phyloP scores from a whole-genome alignment of 768 basidiomycete genomes.

The Serendipita sp. region DNA sequence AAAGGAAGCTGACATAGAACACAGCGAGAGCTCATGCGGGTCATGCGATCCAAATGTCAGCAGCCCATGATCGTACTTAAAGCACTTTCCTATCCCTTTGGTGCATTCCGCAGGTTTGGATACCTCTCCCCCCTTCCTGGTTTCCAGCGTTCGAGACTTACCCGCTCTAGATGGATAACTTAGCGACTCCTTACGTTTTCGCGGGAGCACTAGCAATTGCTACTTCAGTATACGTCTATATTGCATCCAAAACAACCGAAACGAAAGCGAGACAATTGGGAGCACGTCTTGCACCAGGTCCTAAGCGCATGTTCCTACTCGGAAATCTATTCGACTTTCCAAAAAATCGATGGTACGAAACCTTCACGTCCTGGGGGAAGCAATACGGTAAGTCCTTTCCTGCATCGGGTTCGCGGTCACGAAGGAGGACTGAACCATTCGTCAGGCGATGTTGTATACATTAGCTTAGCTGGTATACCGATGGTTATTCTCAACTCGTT shows the following conservation, averaged over 20 bases:
- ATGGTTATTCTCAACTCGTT: constrained; percentile 19
- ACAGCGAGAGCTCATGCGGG: too few relatives aligned
- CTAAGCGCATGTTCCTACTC: constrained; percentile 12
- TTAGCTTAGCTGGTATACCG: constrained; percentile 8
- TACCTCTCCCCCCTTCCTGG: not conserved
- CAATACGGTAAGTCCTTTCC: constrained; percentile 8
- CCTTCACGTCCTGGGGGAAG: constrained; percentile 6
- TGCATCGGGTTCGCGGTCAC: too few relatives aligned
- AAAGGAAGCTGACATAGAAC: too few relatives aligned
- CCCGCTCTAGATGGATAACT: not conserved
- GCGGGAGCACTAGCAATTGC: not conserved
- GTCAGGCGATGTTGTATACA: constrained; percentile 8
- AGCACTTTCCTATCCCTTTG: too few relatives aligned
- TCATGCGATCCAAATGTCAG: too few relatives aligned
- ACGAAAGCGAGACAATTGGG: not conserved
- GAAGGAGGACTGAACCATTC: too few relatives aligned
- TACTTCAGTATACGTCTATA: not conserved
- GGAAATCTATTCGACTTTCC: constrained; percentile 16
- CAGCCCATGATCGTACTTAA: too few relatives aligned
- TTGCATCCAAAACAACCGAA: not conserved
- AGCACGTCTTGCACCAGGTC: constrained; percentile 13
- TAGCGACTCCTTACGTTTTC: not conserved
- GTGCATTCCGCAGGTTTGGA: too few relatives aligned
- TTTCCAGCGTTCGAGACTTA: not conserved
- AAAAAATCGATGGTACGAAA: not conserved